Evolutionary conservation across 345 rosid genomes (phyloP), one percentile per base, ranked within the genome.

Genomic region (Euclidium syriacum): DNA sequence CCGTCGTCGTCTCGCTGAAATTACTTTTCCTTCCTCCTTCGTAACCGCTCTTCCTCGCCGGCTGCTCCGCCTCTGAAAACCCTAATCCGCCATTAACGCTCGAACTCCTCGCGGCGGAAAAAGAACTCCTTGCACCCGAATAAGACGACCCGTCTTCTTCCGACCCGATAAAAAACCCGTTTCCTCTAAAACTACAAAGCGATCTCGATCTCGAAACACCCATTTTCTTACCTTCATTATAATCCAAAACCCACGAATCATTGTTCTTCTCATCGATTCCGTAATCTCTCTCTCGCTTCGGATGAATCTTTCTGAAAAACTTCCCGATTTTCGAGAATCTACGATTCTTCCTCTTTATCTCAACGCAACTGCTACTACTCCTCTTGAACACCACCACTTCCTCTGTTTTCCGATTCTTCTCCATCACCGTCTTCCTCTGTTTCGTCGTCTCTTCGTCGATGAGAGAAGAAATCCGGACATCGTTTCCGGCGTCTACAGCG

Each of bases 131-230:
- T 6, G 86, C 84, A 2, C 86, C 96, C 3, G 95, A 85, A 29
- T 75, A 70, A 22, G 79, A 52, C 6, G 80, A 81, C 25, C 73
- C 80, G 10, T 90, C 95, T 73, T 87, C 99, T 64, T 86, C 99
- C 0, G 96, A 89, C 1, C 73, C 73, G 22, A 84, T 83, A 16
- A 80, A 84, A 17, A 75, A 70, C n/a, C 77, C 89, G 38, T 78
- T 79, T 1, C 88, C 95, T 20, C 96, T 76, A 57, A 90, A 94
- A 52, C 96, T 90, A 71, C 91, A 84, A 6, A 94, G 78, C 42
- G 99, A 94, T 73, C 99, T 94, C 20, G 92, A 90, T 70, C 99
- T 84, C 11, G 95, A 87, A 17, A 88, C 96, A 0, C 83, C 83
- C 46, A 77, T 22, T 15, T 61, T 66, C 67, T 73, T 66, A 10